Evolutionary conservation across 305 asterid species (phyloP), one percentile per base, ranked within the genome.

Genomic region (Fraxinus sp.): DNA sequence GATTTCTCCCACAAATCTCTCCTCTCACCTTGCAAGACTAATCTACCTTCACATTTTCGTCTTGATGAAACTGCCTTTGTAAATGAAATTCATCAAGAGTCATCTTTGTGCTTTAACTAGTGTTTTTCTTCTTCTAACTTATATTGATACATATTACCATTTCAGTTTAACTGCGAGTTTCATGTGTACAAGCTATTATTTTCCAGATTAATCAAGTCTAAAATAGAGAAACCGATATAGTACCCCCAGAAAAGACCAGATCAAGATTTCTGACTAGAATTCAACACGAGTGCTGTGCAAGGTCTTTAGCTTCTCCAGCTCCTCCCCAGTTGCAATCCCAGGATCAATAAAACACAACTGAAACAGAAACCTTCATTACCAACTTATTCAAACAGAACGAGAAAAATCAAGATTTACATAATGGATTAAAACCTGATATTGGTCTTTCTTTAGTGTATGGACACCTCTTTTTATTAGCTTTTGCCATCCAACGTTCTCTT

Each of bases 401-500:
- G 76, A 84, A 46, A 49, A 77, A 43, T 49, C 39, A 46, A 22
- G 20, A 32, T 32, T 4, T 33, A 68, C 35, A 59, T 43, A 81
- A 77, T 7, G 43, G 37, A 82, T 52, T 78, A 84, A 26, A 81
- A 94, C 98, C 97, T 93, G 98, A 86, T 93, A 93, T 72, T 88
- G 87, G 16, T 87, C 90, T 89, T 94, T 90, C 86, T 77, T 90
- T 86, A 94, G 89, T 16, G 98, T 92, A 90, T 93, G 97, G 71
- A 84, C 85, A 4, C 98, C 96, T 85, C 97, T 92, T 89, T 95
- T 93, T 79, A 93, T 88, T 73, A 92, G 86, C 80, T 85, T 87
- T 85, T 93, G 97, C 98, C 99, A 96, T 78, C 98, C 97, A 39
- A 39, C 80, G 16, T 92, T 94, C 78, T 77, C 89, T 80, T 84